Percentiles rank a stretch among this genome's conserved stretches.
Conservation (phyloP, 2,329 filamentous ascomycete species). For the Bipolaris sorokiniana region DNA sequence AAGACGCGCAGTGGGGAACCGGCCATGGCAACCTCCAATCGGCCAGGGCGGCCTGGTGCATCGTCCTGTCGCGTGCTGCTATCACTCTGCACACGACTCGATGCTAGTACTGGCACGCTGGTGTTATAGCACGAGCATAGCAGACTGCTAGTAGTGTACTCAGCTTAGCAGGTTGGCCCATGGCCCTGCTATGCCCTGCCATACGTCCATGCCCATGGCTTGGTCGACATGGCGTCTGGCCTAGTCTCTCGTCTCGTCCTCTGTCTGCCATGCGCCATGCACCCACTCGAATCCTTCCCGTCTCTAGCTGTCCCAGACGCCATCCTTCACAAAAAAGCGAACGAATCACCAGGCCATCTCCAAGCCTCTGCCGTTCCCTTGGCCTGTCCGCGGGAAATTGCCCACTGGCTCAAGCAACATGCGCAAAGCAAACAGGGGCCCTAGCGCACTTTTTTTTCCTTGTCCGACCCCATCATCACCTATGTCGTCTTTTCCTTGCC, state of each 20-base stretch:
- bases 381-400: constrained; percentile 7
- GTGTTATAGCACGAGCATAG: no score
- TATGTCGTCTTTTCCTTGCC: not conserved
- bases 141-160: no score
- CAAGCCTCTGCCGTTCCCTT: constrained; percentile 14
- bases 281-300: constrained; percentile 8
- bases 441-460: not conserved
- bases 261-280: constrained; percentile 11
- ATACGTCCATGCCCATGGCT: no score
- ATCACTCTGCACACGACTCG: no score
- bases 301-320: constrained; percentile 4
- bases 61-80: no score
- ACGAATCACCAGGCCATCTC: constrained; percentile 1
- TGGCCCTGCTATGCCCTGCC: no score
- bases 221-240: not conserved
- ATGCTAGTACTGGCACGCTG: no score
- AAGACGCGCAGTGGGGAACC: not conserved
- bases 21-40: not conserved
- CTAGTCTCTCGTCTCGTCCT: not conserved
- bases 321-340: constrained; percentile 7
- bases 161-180: no score
- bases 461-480: not conserved
- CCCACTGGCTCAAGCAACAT: not conserved
- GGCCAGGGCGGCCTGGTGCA: no score
- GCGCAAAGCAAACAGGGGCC: not conserved